Base-by-base conservation (phyloP, 331 rosid species). In the Rhamnella rubrinervis region DNA sequence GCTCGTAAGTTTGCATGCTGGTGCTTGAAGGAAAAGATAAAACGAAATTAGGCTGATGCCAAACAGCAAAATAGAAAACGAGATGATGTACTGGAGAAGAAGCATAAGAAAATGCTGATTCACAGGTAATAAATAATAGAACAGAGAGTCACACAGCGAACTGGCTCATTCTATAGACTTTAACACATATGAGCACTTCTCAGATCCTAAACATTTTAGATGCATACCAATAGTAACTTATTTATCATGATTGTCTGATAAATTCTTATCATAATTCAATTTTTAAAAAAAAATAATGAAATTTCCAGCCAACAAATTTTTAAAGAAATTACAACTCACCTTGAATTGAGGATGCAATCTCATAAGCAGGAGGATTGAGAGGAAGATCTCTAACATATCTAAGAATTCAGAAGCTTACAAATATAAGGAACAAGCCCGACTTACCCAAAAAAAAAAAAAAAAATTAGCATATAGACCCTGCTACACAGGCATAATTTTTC, bases 341-440 rank as follows among this genome's bases (percentile, higher is more conserved):
- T 85, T 93, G 98, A 82, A 93, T 91, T 56, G 86, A 86, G 44
- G 88, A 84, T 18, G 97, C 93, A 71, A 88, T 91, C 75, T 83
- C 89, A 84, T 88, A 84, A 31, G 97, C 75, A 72, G 98, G 98
- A 81, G 98, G 98, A 79, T 93, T 91, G 81, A 93, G 88, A 71
- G 91, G 86, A 85, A 93, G 92, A 87, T 93, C 92, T 73, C 92
- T 85, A 55, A 88, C 69, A 78, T 88, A 93, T 87, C 97, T 93
- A 81, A 57, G 20, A 73, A 68, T 62, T 50, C 40, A 71, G 46
- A 63, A 21, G 62, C 19, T 17, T 7, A 11, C 44, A 38, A 47
- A 50, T 11, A 14, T 61, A 57, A 75, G 71, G 58, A 73, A 53
- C 25, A 68, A n/a, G 44, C 18, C n/a, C 8, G 20, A 10, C 59